Base-by-base conservation (phyloP, 1,284 basidiomycete species). In the Erythrobasidium hasegawianum region DNA sequence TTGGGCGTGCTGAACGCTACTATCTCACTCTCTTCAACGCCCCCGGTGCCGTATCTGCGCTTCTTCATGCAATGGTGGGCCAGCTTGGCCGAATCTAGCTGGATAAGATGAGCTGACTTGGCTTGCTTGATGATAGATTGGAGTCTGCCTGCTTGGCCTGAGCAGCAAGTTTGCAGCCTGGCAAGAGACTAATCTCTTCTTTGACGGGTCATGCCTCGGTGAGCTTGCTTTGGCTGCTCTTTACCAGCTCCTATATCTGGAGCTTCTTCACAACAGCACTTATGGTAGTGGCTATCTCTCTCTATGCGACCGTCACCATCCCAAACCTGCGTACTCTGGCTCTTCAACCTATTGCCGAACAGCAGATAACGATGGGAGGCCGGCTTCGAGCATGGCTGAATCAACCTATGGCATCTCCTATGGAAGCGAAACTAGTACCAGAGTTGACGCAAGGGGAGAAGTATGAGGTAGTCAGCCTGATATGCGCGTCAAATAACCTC, bases 401-500 rank as follows among this genome's bases (percentile, higher is more conserved):
- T 10, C 40, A 38, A 40, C 53, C 55, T 45, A 67, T 59, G 64
- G 57, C 57, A 10, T 29, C 49, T 33, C 57, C 39, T 7, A 24
- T 33, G 14, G 57, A 53, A n/a, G 40, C 39, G 18, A 53, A 40
- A 9, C 55, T 62, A 20, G 50, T 52, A 11, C 67, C 67, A 27
- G 33, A 33, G 33, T 20, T 64, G 22, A 59, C 59, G 18, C 56
- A 64, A 13, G 24, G n/a, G 11, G 47, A 39, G 18, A 53, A 52
- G 13, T 59, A 49, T 29, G 57, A 59, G 40, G 41, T 49, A 4
- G 43, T 66, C 0, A 53, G 57, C 45, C 43, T 69, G 13, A 10
- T 66, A 16, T 65, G 57, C 41, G 68, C 68, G 2, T 52, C 64
- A 20, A 69, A 69, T 57, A 59, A 58, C 27, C 38, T 69, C 41